Conservation (phyloP, 306 rosid species). For the Hippophae gyantsensis region DNA sequence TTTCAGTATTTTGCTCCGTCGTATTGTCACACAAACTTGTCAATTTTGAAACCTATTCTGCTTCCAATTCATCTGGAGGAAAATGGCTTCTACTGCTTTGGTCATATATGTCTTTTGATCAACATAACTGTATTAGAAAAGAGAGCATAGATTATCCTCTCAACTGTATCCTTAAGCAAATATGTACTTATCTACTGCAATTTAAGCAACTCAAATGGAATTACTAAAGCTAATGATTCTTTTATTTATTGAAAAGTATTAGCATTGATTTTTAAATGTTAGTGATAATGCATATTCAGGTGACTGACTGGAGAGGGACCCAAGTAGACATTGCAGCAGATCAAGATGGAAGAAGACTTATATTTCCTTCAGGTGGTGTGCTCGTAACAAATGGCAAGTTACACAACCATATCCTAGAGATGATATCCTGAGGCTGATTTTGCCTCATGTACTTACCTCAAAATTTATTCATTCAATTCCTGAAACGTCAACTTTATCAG, state of each 20-base stretch:
- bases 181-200: too few relatives aligned
- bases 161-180: too few relatives aligned
- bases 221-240: not conserved
- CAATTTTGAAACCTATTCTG: too few relatives aligned
- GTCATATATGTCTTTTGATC: too few relatives aligned
- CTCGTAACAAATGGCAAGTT: constrained; percentile 53
- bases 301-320: constrained; percentile 70
- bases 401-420: constrained; percentile 44
- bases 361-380: constrained; percentile 64
- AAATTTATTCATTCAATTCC: not conserved
- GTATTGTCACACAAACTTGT: too few relatives aligned
- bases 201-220: too few relatives aligned
- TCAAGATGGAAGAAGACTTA: constrained; percentile 43
- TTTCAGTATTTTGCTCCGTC: too few relatives aligned
- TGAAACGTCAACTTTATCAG: not conserved
- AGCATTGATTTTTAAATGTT: too few relatives aligned
- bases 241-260: not conserved
- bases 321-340: constrained; percentile 69
- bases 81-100: too few relatives aligned
- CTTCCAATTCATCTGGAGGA: too few relatives aligned
- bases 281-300: constrained; percentile 30
- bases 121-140: too few relatives aligned
- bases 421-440: constrained; percentile 29
- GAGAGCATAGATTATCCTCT: too few relatives aligned
- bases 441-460: not conserved